These are phyloP conservation scores for Apophysomyces elegans DNA, from an alignment of 371 early-diverging fungal genomes.

Conservation along the genomic window DNA sequence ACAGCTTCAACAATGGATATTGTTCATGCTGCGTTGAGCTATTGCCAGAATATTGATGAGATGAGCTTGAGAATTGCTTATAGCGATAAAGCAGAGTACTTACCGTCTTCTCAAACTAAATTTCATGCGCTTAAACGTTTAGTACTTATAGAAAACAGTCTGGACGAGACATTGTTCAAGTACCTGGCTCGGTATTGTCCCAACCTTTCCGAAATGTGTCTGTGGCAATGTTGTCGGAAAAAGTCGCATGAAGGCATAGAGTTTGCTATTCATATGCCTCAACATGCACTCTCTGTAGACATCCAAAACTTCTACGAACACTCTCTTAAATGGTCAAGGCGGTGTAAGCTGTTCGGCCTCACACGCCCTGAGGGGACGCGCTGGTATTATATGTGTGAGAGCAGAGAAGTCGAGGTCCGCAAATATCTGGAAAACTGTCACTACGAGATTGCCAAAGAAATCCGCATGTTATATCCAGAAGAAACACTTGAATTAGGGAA, in stretches of 20 bases:
- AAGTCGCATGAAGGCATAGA: neutral
- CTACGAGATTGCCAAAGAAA: conserved; percentile 3
- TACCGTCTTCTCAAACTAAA: neutral
- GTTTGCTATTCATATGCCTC: neutral
- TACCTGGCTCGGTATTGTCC: neutral
- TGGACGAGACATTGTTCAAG: neutral
- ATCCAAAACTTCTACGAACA: neutral
- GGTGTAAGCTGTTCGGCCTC: neutral
- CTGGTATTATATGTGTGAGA: neutral
- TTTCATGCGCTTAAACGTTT: neutral
- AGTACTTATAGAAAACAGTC: neutral
- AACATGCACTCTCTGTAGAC: conserved; percentile 1
- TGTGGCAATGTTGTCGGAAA: conserved; percentile 6
- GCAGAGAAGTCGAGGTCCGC: neutral
- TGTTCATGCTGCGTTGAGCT: neutral
- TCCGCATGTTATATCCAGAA: neutral
- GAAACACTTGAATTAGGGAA: neutral
- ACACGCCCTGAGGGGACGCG: neutral
- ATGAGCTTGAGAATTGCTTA: neutral
- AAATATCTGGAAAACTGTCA: neutral
- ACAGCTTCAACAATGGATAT: neutral
- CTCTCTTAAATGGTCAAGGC: conserved; percentile 1
- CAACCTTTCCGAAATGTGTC: neutral
- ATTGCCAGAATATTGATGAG: neutral
- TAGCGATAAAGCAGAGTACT: neutral